Percentiles rank a stretch among this genome's conserved stretches.
These are phyloP conservation scores for Aspergillus sp. DNA, from an alignment of 2,329 filamentous ascomycete genomes.

Conservation along the genomic window DNA sequence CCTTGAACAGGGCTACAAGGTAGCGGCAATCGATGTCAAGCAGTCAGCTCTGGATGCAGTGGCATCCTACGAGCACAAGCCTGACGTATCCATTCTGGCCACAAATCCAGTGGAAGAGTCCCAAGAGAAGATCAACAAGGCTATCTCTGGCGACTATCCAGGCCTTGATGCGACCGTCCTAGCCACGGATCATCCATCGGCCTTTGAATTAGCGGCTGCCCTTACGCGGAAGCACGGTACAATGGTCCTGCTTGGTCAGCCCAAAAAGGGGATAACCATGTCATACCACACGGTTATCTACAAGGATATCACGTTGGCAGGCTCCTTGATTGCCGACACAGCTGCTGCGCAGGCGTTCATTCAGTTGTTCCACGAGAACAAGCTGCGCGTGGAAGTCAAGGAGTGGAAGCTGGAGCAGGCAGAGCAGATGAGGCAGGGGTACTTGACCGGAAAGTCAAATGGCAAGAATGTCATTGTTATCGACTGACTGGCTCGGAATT, in stretches of 20 bases:
- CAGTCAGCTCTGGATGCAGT: not conserved
- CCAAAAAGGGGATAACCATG: conserved; percentile 33
- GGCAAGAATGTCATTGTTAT: not conserved
- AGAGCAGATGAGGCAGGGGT: conserved; percentile 18
- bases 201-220: not conserved
- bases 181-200: not conserved
- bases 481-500: not conserved
- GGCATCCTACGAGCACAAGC: not conserved
- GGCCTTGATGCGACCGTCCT: not conserved
- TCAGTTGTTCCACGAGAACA: conserved; percentile 26
- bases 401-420: conserved; percentile 19
- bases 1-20: not conserved
- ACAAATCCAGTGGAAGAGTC: not conserved
- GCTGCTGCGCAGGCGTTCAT: conserved; percentile 43
- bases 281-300: conserved; percentile 42
- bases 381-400: conserved; percentile 14
- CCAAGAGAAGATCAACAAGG: not conserved
- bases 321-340: not conserved
- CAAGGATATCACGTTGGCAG: not conserved
- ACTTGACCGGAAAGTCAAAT: conserved; percentile 9
- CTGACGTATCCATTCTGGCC: not conserved
- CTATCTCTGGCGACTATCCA: not conserved
- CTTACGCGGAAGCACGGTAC: conserved; percentile 62
- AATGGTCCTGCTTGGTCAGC: conserved; percentile 62
- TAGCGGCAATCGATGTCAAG: not conserved